Percentiles rank a stretch among this genome's conserved stretches.
phyloP scores from a whole-genome alignment of 2,329 filamentous ascomycete species.

The Hypomyces rosellus region DNA sequence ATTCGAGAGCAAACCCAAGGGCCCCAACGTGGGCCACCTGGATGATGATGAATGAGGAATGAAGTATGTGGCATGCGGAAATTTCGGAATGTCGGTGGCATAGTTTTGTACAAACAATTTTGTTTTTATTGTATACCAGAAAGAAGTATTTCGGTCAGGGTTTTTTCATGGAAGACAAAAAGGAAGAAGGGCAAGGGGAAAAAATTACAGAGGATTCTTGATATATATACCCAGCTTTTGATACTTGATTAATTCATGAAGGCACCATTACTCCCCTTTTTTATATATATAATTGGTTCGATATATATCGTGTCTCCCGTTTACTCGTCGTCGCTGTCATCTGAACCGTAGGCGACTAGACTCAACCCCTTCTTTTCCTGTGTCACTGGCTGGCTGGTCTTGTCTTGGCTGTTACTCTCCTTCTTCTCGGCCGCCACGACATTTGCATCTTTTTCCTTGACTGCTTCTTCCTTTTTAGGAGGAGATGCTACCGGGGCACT shows the following conservation, averaged over 20 bases:
- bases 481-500: neutral
- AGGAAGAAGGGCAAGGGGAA: neutral
- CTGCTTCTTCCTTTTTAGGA: slow-evolving; percentile 8
- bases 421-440: slow-evolving; percentile 1
- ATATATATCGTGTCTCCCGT: neutral
- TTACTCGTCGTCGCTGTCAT: slow-evolving; percentile 38
- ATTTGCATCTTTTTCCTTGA: slow-evolving; percentile 11
- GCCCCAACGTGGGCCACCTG: slow-evolving; percentile 35
- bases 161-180: neutral
- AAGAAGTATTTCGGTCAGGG: neutral
- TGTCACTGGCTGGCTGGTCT: slow-evolving; percentile 3
- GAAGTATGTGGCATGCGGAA: neutral
- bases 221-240: slow-evolving; percentile 10
- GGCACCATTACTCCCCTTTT: slow-evolving; percentile 4
- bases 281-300: neutral
- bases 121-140: neutral
- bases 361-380: slow-evolving; percentile 26
- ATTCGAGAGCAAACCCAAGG: slow-evolving; percentile 34
- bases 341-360: slow-evolving; percentile 52
- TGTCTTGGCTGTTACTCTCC: neutral
- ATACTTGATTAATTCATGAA: slow-evolving; percentile 5
- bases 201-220: slow-evolving; percentile 5
- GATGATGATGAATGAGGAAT: slow-evolving; percentile 30
- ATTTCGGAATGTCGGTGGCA: neutral
- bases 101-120: neutral